Conservation (phyloP, 768 basidiomycete genomes). For the Russula lepida region DNA sequence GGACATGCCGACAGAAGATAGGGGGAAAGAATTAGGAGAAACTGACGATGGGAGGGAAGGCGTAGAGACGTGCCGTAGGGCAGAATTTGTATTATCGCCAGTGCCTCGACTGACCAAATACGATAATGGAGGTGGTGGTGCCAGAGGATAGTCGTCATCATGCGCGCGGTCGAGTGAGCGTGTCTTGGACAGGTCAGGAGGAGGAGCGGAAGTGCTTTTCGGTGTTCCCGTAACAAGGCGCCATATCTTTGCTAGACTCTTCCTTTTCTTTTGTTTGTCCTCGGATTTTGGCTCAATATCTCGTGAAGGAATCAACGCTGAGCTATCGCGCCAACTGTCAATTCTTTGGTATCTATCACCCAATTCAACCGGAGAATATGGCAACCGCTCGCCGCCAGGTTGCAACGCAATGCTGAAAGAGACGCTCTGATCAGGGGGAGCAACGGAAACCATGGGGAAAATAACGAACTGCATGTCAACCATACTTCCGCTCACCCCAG, state of each 20-base stretch:
- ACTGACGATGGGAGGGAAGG: slow-evolving; percentile 55
- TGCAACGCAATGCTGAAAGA: slow-evolving; percentile 63
- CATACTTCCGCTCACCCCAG: slow-evolving; percentile 81
- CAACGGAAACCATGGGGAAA: not conserved
- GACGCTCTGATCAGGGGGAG: slow-evolving; percentile 4
- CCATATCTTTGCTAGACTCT: slow-evolving; percentile 75
- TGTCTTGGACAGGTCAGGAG: slow-evolving; percentile 28
- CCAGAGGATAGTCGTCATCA: slow-evolving; percentile 70
- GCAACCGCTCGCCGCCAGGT: slow-evolving; percentile 38
- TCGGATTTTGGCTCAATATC: slow-evolving; percentile 21
- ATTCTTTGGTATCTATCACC: slow-evolving; percentile 22
- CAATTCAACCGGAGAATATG: slow-evolving; percentile 14
- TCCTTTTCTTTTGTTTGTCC: slow-evolving; percentile 66
- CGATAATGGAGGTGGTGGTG: slow-evolving; percentile 86
- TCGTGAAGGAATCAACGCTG: slow-evolving; percentile 3
- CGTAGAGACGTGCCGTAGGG: slow-evolving; percentile 56
- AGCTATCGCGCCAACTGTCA: slow-evolving; percentile 20
- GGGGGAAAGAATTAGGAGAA: slow-evolving; percentile 47
- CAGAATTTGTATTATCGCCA: slow-evolving; percentile 40
- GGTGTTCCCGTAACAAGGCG: slow-evolving; percentile 55
- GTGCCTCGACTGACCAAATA: slow-evolving; percentile 64
- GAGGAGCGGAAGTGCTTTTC: slow-evolving; percentile 28
- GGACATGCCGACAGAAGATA: slow-evolving; percentile 56
- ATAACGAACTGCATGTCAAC: slow-evolving; percentile 81
- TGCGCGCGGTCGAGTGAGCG: slow-evolving; percentile 33